Evolutionary conservation across 2,329 filamentous ascomycete genomes (phyloP).

Genomic region (Fusarium sp.): DNA sequence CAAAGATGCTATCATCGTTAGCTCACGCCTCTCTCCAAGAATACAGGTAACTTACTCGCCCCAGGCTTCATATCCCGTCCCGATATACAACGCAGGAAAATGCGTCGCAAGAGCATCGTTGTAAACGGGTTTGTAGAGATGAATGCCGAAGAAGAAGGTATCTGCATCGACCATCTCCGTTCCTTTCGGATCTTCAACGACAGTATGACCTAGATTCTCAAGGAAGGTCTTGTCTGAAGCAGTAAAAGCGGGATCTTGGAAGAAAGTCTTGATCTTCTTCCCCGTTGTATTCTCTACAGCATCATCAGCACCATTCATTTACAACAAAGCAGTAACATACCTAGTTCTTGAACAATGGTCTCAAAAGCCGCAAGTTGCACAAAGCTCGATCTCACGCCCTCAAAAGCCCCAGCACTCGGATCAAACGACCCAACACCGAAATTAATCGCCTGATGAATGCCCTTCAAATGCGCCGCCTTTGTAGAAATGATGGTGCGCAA

Average conservation of each 20-base stretch:
- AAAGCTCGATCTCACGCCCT: conserved; percentile 59
- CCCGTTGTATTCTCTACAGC: conserved; percentile 31
- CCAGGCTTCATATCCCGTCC: conserved; percentile 64
- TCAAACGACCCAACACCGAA: conserved; percentile 68
- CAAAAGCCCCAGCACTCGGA: conserved; percentile 58
- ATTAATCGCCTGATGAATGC: conserved; percentile 57
- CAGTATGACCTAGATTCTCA: conserved; percentile 62
- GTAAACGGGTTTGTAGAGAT: conserved; percentile 67
- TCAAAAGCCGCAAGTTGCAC: conserved; percentile 66
- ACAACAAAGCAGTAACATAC: conserved; percentile 45
- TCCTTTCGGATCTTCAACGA: conserved; percentile 63
- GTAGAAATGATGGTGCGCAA: conserved; percentile 51
- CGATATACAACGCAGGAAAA: conserved; percentile 67
- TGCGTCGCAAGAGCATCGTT: conserved; percentile 58
- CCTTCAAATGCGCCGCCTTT: conserved; percentile 25
- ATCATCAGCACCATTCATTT: not conserved
- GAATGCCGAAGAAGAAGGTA: conserved; percentile 71
- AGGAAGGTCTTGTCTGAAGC: conserved; percentile 63
- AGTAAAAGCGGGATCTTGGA: conserved; percentile 67
- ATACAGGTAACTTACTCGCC: conserved; percentile 54
- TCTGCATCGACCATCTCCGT: conserved; percentile 60
- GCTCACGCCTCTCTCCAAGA: not conserved
- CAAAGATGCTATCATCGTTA: conserved; percentile 24
- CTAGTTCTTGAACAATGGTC: conserved; percentile 57
- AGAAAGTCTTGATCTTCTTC: conserved; percentile 55